These are phyloP conservation scores for Lecanicillium sp. DNA, from an alignment of 2,329 filamentous ascomycete genomes.

Conservation along the genomic window DNA sequence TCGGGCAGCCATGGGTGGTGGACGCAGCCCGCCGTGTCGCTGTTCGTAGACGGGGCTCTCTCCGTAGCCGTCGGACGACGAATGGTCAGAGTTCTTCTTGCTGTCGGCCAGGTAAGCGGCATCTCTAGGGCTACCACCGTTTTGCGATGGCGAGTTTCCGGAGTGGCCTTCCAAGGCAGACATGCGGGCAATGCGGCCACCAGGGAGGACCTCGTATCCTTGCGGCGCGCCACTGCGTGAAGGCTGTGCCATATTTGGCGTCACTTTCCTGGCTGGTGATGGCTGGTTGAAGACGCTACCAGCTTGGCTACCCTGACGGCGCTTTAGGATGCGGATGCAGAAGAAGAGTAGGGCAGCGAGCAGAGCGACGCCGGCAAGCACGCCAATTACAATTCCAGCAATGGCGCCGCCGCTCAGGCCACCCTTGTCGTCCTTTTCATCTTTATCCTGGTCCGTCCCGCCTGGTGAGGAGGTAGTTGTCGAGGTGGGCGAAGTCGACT, in stretches of 20 bases:
- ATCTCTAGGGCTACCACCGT: conserved; percentile 33
- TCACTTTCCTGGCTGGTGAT: conserved; percentile 55
- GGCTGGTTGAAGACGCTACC: conserved; percentile 86
- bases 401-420: conserved; percentile 75
- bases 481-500: conserved; percentile 11
- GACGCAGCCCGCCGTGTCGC: conserved; percentile 47
- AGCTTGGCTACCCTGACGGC: conserved; percentile 51
- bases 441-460: conserved; percentile 16
- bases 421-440: conserved; percentile 20
- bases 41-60: conserved; percentile 64
- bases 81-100: conserved; percentile 44
- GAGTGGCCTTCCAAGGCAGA: conserved; percentile 78
- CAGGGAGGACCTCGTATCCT: conserved; percentile 70
- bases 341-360: conserved; percentile 64
- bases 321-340: conserved; percentile 45
- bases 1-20: conserved; percentile 52
- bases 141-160: conserved; percentile 50
- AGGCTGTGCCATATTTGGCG: conserved; percentile 27
- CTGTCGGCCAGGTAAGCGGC: conserved; percentile 19
- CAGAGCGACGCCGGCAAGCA: conserved; percentile 61
- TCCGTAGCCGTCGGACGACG: conserved; percentile 65
- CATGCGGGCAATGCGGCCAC: conserved; percentile 90
- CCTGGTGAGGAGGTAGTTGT: conserved; percentile 32
- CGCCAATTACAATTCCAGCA: conserved; percentile 82
- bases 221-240: conserved; percentile 25